Conservation (phyloP, 2,329 filamentous ascomycete species). For the Sporothrix schenckii region DNA sequence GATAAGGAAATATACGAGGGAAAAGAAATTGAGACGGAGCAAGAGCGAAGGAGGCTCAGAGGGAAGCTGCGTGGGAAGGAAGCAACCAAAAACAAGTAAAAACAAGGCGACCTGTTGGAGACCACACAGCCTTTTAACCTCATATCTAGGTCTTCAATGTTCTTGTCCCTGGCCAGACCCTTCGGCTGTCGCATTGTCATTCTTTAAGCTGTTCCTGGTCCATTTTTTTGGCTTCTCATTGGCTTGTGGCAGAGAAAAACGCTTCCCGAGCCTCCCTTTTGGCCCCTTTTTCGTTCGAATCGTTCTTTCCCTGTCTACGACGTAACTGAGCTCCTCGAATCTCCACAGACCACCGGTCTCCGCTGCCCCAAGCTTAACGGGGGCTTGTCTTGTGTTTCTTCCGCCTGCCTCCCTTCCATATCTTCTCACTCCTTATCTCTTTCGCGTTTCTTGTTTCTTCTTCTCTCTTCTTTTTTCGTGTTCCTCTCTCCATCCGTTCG, state of each 20-base stretch:
- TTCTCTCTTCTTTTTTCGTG: conserved; percentile 13
- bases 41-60: conserved; percentile 7
- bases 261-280: not conserved
- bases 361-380: conserved; percentile 19
- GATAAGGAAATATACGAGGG: conserved; percentile 28
- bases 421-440: conserved; percentile 4
- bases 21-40: conserved; percentile 27
- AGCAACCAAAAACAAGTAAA: conserved; percentile 31
- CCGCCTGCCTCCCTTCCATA: not conserved
- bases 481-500: conserved; percentile 22
- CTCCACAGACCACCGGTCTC: conserved; percentile 25
- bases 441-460: conserved; percentile 14
- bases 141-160: not conserved
- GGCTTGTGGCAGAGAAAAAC: not conserved
- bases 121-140: not conserved
- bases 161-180: conserved; percentile 19
- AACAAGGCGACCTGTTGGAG: conserved; percentile 33
- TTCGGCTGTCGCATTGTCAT: conserved; percentile 11
- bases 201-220: conserved; percentile 15
- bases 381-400: conserved; percentile 15
- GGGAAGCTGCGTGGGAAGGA: conserved; percentile 17
- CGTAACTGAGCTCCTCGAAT: not conserved
- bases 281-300: not conserved
- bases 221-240: not conserved
- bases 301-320: conserved; percentile 12